Conservation (phyloP, 305 asterid species). For the Fraxinus dipetala region DNA sequence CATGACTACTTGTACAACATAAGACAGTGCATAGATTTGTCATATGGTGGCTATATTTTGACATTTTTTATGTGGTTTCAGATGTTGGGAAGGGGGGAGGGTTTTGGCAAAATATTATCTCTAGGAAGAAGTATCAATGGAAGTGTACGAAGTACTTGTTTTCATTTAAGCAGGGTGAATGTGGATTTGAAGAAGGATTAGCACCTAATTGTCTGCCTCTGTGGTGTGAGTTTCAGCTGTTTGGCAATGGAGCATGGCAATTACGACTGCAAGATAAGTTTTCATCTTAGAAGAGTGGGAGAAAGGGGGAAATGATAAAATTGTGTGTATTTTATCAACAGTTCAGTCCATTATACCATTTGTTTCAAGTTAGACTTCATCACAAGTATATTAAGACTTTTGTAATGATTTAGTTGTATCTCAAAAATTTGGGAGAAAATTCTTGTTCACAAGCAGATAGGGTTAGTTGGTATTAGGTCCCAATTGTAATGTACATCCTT, state of each 20-base stretch:
- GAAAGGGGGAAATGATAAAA: background rate
- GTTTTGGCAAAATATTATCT: background rate
- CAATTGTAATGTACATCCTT: background rate
- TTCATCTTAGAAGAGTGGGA: background rate
- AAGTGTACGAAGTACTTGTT: background rate
- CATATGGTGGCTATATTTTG: background rate
- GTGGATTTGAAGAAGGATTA: background rate
- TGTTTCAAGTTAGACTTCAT: background rate
- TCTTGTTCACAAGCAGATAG: background rate
- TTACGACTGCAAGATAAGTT: background rate
- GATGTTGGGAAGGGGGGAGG: background rate
- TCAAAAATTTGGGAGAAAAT: background rate
- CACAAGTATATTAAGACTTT: background rate
- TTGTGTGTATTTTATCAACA: background rate
- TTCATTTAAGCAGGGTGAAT: background rate
- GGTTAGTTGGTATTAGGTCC: background rate
- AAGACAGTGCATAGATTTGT: background rate
- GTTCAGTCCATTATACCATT: background rate
- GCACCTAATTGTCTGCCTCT: background rate
- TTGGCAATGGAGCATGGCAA: background rate
- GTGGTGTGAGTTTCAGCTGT: background rate
- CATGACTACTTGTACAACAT: background rate
- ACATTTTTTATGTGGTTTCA: background rate
- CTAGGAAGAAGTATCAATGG: background rate
- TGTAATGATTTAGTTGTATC: background rate